Conservation (phyloP, 1,284 basidiomycete genomes). For the Coniferiporia sulphurascens region DNA sequence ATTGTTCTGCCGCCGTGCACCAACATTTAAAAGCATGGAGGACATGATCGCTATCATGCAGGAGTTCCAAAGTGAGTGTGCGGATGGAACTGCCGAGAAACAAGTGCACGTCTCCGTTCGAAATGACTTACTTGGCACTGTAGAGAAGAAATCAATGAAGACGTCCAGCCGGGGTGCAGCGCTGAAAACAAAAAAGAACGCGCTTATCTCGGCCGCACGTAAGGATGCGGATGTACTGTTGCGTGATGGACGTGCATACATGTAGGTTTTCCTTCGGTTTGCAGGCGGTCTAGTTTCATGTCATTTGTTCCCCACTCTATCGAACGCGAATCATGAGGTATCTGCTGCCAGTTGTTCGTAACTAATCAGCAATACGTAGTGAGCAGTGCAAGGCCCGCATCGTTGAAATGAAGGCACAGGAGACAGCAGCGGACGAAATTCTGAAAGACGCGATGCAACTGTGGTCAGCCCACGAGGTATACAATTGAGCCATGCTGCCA, state of each 20-base stretch:
- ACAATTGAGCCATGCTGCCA: not conserved
- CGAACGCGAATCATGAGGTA: not conserved
- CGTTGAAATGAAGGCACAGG: constrained; percentile 25
- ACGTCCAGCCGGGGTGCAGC: constrained; percentile 24
- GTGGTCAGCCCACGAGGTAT: constrained; percentile 27
- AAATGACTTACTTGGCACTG: not conserved
- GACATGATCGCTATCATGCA: constrained; percentile 31
- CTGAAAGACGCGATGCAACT: constrained; percentile 24
- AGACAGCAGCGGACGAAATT: constrained; percentile 23
- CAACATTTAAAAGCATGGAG: constrained; percentile 19
- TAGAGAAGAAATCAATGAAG: constrained; percentile 32
- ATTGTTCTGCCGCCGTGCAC: not conserved
- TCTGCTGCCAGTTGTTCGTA: not conserved
- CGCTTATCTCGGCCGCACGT: constrained; percentile 25
- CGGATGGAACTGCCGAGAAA: not conserved
- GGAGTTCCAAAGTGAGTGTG: constrained; percentile 28
- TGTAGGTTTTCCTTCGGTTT: constrained; percentile 22
- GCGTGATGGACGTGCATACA: constrained; percentile 25
- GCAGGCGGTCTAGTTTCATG: not conserved
- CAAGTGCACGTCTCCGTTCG: not conserved
- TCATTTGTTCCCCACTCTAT: too few species aligned
- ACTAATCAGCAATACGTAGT: constrained; percentile 16
- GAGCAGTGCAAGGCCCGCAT: constrained; percentile 27
- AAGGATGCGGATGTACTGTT: constrained; percentile 27
- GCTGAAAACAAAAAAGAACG: constrained; percentile 29